phyloP scores from a whole-genome alignment of 352 stramenopile species.

The Phytophthora brassicae region DNA sequence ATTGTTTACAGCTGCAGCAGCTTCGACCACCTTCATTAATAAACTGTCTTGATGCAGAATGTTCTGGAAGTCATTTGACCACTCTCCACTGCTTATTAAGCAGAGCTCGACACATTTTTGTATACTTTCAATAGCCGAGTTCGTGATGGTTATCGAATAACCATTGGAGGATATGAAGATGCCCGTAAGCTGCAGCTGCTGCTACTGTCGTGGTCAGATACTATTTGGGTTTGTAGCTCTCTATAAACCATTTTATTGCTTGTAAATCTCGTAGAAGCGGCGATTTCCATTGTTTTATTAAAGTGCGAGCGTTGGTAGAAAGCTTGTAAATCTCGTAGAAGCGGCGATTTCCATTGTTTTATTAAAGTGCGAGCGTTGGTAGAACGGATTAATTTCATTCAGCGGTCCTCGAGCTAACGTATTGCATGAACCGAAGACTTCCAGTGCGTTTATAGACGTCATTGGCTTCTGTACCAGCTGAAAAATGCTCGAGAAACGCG shows the following conservation, averaged over 20 bases:
- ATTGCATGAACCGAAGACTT: conserved; percentile 31
- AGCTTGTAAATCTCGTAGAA: too few relatives aligned
- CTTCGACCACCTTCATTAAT: conserved; percentile 43
- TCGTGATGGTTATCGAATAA: conserved; percentile 24
- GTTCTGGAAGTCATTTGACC: conserved; percentile 29
- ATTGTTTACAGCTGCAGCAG: conserved; percentile 29
- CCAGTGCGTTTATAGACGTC: conserved; percentile 26
- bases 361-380: conserved; percentile 27
- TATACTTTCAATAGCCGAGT: conserved; percentile 32
- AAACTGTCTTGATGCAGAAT: conserved; percentile 27
- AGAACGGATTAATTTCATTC: conserved; percentile 30
- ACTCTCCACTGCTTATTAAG: conserved; percentile 24
- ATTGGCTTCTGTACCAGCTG: conserved; percentile 9
- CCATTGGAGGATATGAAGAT: conserved; percentile 31
- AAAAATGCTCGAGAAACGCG: conserved; percentile 31
- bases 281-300: conserved; percentile 21
- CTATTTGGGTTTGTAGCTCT: conserved; percentile 23
- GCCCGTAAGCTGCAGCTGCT: conserved; percentile 26
- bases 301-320: conserved; percentile 30
- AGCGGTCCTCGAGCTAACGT: conserved; percentile 26
- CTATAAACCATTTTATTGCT: conserved; percentile 22
- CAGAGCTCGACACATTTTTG: conserved; percentile 34
- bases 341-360: conserved; percentile 19
- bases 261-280: conserved; percentile 22
- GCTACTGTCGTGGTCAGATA: conserved; percentile 26